Base-by-base conservation (phyloP, 1,139 yeast species). In the Saccharomycopsis crataegensis region DNA sequence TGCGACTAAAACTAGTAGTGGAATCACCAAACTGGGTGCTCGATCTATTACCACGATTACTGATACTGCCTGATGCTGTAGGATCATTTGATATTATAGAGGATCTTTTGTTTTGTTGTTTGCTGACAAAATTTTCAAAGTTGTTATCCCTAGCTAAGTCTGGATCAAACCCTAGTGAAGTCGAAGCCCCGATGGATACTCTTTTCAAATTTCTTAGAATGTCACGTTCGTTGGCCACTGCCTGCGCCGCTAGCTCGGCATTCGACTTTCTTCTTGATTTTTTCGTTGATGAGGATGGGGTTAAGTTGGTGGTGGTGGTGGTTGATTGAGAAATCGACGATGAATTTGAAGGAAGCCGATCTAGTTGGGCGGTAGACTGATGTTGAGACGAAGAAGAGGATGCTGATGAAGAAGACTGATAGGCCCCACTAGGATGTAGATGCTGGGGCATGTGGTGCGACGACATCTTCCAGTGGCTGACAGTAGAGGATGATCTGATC, bases 161-260 rank as follows among this genome's bases (percentile, higher is more conserved):
- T 0, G 80, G 80, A 58, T 76, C 80, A 46, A 70, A 59, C 1
- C 61, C 57, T 3, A 74, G 61, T 6, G 73, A 66, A 34, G 65
- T 53, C 6, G 67, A 62, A 11, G 75, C 70, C 43, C 78, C 78
- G 50, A 76, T 69, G 1, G 78, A 73, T 2, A 76, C 66, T 41
- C 80, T 68, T 57, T 76, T 76, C 52, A 76, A 63, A 1, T 76
- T 72, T 57, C 76, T 72, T 48, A 76, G 69, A 33, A 74, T 73
- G 57, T 70, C 70, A 64, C 76, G 67, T 59, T 76, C 80, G 58
- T 75, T 78, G 50, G 76, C 77, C 16, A 76, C 77, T 9, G 75
- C 73, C 45, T 74, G 73, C 2, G 66, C 68, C 1, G 68, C 68
- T 49, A 65, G 56, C 31, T 59, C 64, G 0, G 66, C 67, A 41